These are phyloP conservation scores for Rosa multiflora DNA, from an alignment of 306 rosid species.

Conservation along the genomic window DNA sequence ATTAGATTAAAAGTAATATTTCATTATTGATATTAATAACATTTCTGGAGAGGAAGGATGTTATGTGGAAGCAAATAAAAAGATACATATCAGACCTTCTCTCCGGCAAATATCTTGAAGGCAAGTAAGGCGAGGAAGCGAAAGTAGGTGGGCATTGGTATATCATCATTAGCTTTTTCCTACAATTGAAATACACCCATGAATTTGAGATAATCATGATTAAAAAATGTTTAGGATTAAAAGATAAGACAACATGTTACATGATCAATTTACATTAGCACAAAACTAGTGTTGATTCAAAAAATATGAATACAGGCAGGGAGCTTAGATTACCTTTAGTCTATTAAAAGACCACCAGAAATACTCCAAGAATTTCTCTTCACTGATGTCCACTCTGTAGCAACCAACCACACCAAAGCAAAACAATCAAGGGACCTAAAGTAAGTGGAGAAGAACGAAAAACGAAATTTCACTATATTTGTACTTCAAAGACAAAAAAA, in stretches of 20 bases:
- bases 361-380: constrained; percentile 76
- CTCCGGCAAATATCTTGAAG: constrained; percentile 85
- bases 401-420: constrained; percentile 30
- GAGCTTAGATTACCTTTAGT: constrained; percentile 48
- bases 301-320: neutral
- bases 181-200: constrained; percentile 19
- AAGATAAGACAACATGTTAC: too few species aligned
- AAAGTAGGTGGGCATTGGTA: constrained; percentile 87
- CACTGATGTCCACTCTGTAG: constrained; percentile 63
- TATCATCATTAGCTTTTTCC: constrained; percentile 59
- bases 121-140: constrained; percentile 94
- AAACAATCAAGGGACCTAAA: constrained; percentile 1
- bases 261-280: neutral
- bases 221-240: neutral
- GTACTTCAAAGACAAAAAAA: neutral
- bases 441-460: neutral
- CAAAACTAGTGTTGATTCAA: neutral
- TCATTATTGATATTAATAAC: neutral
- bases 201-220: neutral
- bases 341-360: constrained; percentile 95
- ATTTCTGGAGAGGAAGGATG: constrained; percentile 2
- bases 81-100: constrained; percentile 56
- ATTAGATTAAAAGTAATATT: constrained; percentile 7
- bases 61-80: constrained; percentile 3
- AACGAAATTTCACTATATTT: too few species aligned